phyloP scores from a whole-genome alignment of 306 rosid species.

The Bauhinia variegata region DNA sequence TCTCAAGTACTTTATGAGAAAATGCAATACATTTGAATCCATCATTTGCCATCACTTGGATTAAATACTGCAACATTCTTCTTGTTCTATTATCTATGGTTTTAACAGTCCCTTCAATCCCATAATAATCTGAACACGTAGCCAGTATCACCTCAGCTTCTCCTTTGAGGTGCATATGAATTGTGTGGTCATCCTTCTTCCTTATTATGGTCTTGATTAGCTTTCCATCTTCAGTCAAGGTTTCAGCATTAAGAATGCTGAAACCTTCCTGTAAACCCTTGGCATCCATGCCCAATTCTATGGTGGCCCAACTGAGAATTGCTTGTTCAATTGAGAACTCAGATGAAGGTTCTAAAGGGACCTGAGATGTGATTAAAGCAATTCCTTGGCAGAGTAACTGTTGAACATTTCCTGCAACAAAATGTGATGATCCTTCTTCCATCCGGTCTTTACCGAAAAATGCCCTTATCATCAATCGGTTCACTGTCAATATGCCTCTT shows the following conservation, averaged over 20 bases:
- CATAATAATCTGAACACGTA: conserved; percentile 16
- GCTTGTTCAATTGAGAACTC: conserved; percentile 44
- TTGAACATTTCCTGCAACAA: not conserved
- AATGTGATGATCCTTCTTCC: not conserved
- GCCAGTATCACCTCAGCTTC: not conserved
- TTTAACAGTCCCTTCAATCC: not conserved
- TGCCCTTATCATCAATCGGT: conserved; percentile 41
- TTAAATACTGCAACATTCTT: not conserved
- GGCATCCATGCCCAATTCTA: conserved; percentile 34
- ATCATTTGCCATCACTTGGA: conserved; percentile 2
- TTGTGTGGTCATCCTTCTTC: conserved; percentile 22
- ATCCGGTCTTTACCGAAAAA: conserved; percentile 20
- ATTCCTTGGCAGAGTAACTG: conserved; percentile 37
- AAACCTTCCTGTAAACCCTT: conserved; percentile 13
- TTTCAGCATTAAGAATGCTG: conserved; percentile 29
- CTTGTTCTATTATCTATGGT: not conserved
- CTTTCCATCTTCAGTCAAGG: conserved; percentile 40
- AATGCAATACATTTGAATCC: conserved; percentile 18
- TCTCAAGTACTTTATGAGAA: not conserved
- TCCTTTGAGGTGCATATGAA: conserved; percentile 41
- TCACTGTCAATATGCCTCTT: conserved; percentile 35
- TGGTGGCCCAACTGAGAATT: conserved; percentile 42
- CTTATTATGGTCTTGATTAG: conserved; percentile 33
- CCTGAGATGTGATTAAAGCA: conserved; percentile 27
- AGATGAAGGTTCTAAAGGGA: conserved; percentile 4